Evolutionary conservation across 768 basidiomycete genomes (phyloP).

Genomic region (Rossbeevera mucosa): DNA sequence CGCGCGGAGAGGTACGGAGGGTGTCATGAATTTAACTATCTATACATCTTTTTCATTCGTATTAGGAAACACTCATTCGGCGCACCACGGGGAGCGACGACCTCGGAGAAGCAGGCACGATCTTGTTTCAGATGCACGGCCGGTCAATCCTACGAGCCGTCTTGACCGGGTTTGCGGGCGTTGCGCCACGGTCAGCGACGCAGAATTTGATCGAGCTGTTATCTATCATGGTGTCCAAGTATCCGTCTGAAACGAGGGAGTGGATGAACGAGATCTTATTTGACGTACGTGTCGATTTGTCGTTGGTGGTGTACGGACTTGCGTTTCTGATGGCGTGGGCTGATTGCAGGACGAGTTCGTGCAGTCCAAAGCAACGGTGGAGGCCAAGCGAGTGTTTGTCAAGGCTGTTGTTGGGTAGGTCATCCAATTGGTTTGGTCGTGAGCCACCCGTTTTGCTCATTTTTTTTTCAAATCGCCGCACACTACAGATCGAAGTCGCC

Average conservation of each 20-base stretch:
- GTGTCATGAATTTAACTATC: background rate
- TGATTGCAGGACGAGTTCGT: conserved; percentile 62
- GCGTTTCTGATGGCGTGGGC: too few species aligned
- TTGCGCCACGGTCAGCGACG: conserved; percentile 77
- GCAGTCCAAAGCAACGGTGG: conserved; percentile 63
- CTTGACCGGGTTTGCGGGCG: conserved; percentile 75
- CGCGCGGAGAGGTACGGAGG: too few species aligned
- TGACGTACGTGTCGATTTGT: background rate
- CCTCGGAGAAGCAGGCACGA: conserved; percentile 49
- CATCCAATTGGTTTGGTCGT: background rate
- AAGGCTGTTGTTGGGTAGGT: conserved; percentile 65
- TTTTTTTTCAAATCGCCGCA: background rate
- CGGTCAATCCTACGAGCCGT: conserved; percentile 66
- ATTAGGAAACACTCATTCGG: conserved; percentile 60
- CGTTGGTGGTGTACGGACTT: too few species aligned
- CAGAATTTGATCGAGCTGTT: conserved; percentile 84
- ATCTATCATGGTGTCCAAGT: conserved; percentile 56
- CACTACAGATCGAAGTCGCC: conserved; percentile 65
- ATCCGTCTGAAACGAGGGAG: conserved; percentile 47
- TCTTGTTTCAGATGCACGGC: conserved; percentile 54
- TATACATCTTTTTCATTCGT: background rate
- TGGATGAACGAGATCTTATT: conserved; percentile 78
- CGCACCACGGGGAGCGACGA: conserved; percentile 62
- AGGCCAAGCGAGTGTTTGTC: conserved; percentile 76
- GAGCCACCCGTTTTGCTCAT: background rate